Base-by-base conservation (phyloP, 192 early-diverging fungal species). In the Neocallimastix lanati region DNA sequence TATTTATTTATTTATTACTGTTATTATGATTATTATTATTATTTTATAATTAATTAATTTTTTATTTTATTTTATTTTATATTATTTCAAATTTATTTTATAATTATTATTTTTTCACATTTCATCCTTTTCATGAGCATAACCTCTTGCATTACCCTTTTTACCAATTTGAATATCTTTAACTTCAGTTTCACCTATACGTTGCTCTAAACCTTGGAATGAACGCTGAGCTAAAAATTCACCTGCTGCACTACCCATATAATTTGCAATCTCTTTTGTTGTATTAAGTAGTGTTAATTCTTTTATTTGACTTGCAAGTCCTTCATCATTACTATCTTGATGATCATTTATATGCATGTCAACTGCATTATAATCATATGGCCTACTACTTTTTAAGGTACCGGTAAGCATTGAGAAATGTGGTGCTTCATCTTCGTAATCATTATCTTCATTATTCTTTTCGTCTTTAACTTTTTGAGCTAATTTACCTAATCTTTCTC, bases 321-420 rank as follows among this genome's bases (percentile, higher is more conserved):
- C 77, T 0, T 27, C 29, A 28, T 81, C 80, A 27, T 78, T 85
- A n/a, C n/a, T n/a, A n/a, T n/a, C n/a, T 76, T 82, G 82, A 50
- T 84, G 80, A n/a, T 84, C 76, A 35, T 82, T 80, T 28, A 79
- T 85, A 14, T 33, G 80, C 83, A 78, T 90, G 89, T 77, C 86
- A 84, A 77, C 86, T 35, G 28, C 78, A 29, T 38, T 67, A 29
- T 84, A 79, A 18, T 37, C 76, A 2, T 28, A 29, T n/a, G 13
- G 79, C 28, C 4, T 15, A 67, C 33, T 81, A 80, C 29, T 78
- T 37, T 67, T 77, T 40, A 11, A 76, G 35, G 37, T 82, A 78
- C 84, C 96, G 0, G 96, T 96, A 21, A 96, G 87, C 29, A 98
- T 82, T 28, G 96, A 98, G 82, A 93, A 98, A 78, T 96, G 93